Base-by-base conservation (phyloP, 805 yeast genomes). In the Metschnikowia anglica region DNA sequence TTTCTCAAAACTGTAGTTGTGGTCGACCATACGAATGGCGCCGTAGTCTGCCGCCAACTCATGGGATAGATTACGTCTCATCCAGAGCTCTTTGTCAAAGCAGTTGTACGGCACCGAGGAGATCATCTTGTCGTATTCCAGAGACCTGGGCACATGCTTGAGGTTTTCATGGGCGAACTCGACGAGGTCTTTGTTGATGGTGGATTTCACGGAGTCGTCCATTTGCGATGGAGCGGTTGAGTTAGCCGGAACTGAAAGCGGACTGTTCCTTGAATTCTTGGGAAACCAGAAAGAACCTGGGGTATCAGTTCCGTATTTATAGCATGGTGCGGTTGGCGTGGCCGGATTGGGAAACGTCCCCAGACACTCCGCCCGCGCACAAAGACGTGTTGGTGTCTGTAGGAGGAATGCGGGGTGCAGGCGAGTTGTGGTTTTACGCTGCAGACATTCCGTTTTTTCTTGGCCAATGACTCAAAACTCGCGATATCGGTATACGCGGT, bases 121-220 rank as follows among this genome's bases (percentile, higher is more conserved):
- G 47, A 81, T 74, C 84, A 80, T 79, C 48, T 65, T 68, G 50
- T 77, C 78, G 56, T 79, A 81, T 37, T 76, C 76, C 3, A 55
- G 64, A 0, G 70, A 59, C 34, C 55, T 45, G 20, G 73, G 71
- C n/a, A 65, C 36, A 46, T 65, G 62, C 11, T 56, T 49, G 42
- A 65, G 58, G 43, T 65, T 64, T 13, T 56, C 52, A 47, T 60
- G 61, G 12, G 68, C 71, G 46, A 55, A 66, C 13, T 58, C 59
- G 13, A 68, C 68, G 26, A 66, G 55, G 35, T 66, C 66, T 16
- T 53, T 35, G 54, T 66, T 53, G 41, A 65, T 58, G 27, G 53
- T 54, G 8, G 44, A 31, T 9, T n/a, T 25, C 16, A 26, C 29
- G 7, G 32, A 15, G 8, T n/a, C 19, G 6, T 30, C 34, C 34